These are phyloP conservation scores for Beauveria scarabaeidicola DNA, from an alignment of 2,329 filamentous ascomycete genomes.

Conservation along the genomic window DNA sequence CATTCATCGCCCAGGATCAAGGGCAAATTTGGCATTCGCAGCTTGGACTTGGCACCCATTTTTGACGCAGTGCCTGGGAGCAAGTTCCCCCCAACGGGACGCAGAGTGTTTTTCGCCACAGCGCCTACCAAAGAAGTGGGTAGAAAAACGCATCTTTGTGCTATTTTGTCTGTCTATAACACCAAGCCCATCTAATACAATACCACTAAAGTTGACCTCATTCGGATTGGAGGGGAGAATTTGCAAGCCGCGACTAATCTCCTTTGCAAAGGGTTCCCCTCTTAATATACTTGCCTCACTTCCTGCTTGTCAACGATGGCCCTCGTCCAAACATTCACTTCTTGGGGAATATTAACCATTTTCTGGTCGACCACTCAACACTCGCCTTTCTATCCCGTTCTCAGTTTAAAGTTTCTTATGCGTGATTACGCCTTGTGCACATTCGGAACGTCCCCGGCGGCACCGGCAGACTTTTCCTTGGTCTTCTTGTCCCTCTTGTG, in stretches of 20 bases:
- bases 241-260: not conserved
- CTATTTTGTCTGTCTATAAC: not conserved
- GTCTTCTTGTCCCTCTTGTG: conserved; percentile 45
- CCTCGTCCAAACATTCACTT: not conserved
- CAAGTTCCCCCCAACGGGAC: too few species aligned
- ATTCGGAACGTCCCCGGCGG: conserved; percentile 19
- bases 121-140: too few species aligned
- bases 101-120: too few species aligned
- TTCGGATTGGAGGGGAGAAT: conserved; percentile 3
- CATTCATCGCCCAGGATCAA: too few species aligned
- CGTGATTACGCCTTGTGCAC: conserved; percentile 11
- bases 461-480: conserved; percentile 27
- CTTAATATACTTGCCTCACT: not conserved
- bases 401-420: not conserved
- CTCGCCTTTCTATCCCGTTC: not conserved
- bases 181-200: not conserved
- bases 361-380: not conserved
- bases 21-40: too few species aligned
- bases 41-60: too few species aligned
- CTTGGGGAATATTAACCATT: conserved; percentile 3
- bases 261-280: not conserved
- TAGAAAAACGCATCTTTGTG: not conserved
- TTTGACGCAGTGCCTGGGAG: too few species aligned
- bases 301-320: not conserved
- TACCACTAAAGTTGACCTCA: not conserved